A percentile compares a stretch with the other conserved stretches of the same genome.
These are phyloP conservation scores for Scheffersomyces titani DNA, from an alignment of 1,139 yeast genomes.

Conservation along the genomic window DNA sequence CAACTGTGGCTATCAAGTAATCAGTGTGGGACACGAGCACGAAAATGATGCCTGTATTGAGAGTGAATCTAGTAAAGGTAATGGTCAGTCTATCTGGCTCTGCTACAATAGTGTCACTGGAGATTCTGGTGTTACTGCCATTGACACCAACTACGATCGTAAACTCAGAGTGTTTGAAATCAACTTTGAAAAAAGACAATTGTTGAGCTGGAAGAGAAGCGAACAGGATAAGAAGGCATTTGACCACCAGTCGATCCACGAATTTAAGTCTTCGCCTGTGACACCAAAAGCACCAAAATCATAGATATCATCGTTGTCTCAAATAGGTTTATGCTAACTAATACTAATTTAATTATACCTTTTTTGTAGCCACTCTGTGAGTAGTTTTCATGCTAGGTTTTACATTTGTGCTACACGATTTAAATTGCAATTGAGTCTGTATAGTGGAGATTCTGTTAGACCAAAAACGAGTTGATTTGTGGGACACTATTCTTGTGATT, in stretches of 20 bases:
- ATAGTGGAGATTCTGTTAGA: too few relatives aligned
- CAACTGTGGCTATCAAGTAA: slow-evolving; percentile 40
- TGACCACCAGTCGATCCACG: slow-evolving; percentile 36
- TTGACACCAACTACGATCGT: slow-evolving; percentile 27
- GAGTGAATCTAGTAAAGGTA: slow-evolving; percentile 16
- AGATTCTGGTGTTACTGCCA: slow-evolving; percentile 33
- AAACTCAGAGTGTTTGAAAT: slow-evolving; percentile 39
- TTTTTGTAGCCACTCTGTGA: background rate
- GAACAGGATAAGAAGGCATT: slow-evolving; percentile 28
- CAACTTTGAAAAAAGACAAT: slow-evolving; percentile 22
- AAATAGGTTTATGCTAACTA: background rate
- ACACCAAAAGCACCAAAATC: background rate
- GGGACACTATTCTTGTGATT: too few relatives aligned
- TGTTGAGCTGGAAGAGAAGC: slow-evolving; percentile 44
- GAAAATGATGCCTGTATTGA: slow-evolving; percentile 53
- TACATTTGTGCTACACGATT: too few relatives aligned
- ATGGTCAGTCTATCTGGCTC: slow-evolving; percentile 31
- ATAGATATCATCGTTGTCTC: background rate
- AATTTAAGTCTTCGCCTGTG: slow-evolving; percentile 1
- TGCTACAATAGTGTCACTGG: slow-evolving; percentile 45
- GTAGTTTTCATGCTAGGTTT: too few relatives aligned
- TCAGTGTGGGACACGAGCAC: slow-evolving; percentile 58
- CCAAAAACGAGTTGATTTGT: too few relatives aligned
- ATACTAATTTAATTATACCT: too few relatives aligned
- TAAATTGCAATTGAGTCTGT: too few relatives aligned